Conservation (phyloP, 768 basidiomycete species). For the Termitomyces sp. region DNA sequence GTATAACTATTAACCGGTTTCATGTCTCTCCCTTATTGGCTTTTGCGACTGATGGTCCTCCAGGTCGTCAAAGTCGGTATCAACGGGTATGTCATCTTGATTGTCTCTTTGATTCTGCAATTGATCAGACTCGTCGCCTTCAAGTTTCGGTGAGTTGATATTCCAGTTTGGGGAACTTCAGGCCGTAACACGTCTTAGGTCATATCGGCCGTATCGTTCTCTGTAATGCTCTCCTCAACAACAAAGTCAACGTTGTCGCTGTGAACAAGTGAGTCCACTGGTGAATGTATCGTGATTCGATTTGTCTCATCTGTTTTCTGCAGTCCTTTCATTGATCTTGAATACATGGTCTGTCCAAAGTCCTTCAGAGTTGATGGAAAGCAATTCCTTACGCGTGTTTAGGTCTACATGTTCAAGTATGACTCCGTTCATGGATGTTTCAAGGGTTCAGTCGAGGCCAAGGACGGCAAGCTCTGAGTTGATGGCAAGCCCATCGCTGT, state of each 20-base stretch:
- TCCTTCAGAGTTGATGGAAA: neutral
- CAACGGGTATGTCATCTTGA: slow-evolving; percentile 68
- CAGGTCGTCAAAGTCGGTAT: slow-evolving; percentile 83
- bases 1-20: too few relatives aligned
- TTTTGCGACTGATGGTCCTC: neutral
- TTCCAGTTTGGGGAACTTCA: neutral
- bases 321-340: slow-evolving; percentile 95
- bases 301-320: slow-evolving; percentile 2
- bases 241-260: slow-evolving; percentile 44
- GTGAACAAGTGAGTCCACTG: slow-evolving; percentile 1
- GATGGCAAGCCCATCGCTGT: slow-evolving; percentile 72
- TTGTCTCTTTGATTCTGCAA: slow-evolving; percentile 2
- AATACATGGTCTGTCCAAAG: slow-evolving; percentile 76
- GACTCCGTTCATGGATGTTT: slow-evolving; percentile 92
- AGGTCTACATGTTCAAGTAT: slow-evolving; percentile 99
- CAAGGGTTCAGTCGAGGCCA: slow-evolving; percentile 75
- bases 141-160: slow-evolving; percentile 65
- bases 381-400: neutral
- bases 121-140: slow-evolving; percentile 1
- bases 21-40: neutral
- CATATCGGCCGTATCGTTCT: slow-evolving; percentile 99
- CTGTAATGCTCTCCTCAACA: slow-evolving; percentile 95
- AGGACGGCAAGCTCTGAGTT: slow-evolving; percentile 87
- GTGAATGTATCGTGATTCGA: neutral
- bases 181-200: slow-evolving; percentile 43